These are phyloP conservation scores for Botrytis squamosa DNA, from an alignment of 2,329 filamentous ascomycete genomes.

Conservation along the genomic window DNA sequence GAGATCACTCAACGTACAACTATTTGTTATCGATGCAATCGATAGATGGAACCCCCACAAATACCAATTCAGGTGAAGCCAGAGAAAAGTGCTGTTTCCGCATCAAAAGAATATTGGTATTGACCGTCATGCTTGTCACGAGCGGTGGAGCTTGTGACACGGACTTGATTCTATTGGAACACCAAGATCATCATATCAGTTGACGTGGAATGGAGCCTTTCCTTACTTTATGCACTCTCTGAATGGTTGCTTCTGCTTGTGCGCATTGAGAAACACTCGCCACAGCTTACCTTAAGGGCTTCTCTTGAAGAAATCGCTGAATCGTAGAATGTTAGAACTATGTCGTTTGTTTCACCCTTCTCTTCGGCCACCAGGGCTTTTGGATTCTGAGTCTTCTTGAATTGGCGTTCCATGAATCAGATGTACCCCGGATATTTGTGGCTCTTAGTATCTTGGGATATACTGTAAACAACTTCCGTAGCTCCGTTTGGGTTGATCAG, in stretches of 20 bases:
- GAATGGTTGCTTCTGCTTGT: slow-evolving; percentile 6
- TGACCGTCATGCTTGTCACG: slow-evolving; percentile 5
- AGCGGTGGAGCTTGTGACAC: slow-evolving; percentile 6
- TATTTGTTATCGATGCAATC: not conserved
- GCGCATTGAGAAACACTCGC: not conserved
- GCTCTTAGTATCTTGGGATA: not conserved
- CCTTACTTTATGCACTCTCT: slow-evolving; percentile 13
- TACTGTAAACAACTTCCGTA: not conserved
- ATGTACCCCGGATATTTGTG: slow-evolving; percentile 3
- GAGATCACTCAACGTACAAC: not conserved
- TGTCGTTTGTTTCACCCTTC: not conserved
- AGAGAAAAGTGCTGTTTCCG: slow-evolving; percentile 10
- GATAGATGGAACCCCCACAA: not conserved
- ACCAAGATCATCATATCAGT: slow-evolving; percentile 19
- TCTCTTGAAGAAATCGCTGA: slow-evolving; percentile 1
- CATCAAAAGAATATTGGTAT: slow-evolving; percentile 7
- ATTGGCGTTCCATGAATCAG: not conserved
- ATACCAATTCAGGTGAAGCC: not conserved
- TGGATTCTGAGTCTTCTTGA: not conserved
- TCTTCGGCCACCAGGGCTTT: not conserved
- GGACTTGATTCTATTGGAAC: slow-evolving; percentile 8
- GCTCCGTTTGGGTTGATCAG: not conserved
- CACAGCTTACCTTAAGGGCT: not conserved
- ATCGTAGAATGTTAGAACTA: not conserved
- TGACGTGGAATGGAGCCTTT: not conserved